Evolutionary conservation across 805 yeast genomes (phyloP).

Genomic region (Ogataea kodamae): DNA sequence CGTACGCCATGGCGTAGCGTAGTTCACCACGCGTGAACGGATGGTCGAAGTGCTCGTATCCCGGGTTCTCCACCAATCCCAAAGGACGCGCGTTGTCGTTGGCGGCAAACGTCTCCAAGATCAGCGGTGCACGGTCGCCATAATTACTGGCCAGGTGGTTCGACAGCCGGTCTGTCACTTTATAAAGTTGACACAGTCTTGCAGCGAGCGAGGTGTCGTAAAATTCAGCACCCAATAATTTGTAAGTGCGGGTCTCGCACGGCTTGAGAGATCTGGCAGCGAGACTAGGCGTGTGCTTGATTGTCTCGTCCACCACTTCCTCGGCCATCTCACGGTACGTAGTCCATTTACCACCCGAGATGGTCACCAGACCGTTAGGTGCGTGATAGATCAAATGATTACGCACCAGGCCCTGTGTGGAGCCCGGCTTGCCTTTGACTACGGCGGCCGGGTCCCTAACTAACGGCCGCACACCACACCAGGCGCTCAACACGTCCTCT

Average conservation of each 20-base stretch:
- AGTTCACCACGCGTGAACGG: slow-evolving; percentile 92
- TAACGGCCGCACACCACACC: slow-evolving; percentile 96
- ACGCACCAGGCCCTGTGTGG: slow-evolving; percentile 88
- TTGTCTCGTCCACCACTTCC: slow-evolving; percentile 78
- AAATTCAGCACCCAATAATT: slow-evolving; percentile 77
- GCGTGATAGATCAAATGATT: slow-evolving; percentile 77
- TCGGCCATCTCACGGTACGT: slow-evolving; percentile 97
- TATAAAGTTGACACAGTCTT: slow-evolving; percentile 74
- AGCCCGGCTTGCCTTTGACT: slow-evolving; percentile 26
- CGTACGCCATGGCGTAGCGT: slow-evolving; percentile 74
- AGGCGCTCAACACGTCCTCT: slow-evolving; percentile 88
- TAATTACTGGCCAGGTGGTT: slow-evolving; percentile 80
- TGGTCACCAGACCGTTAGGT: slow-evolving; percentile 71
- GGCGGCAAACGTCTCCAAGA: slow-evolving; percentile 55
- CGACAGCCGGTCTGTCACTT: slow-evolving; percentile 70
- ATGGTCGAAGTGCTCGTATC: slow-evolving; percentile 56
- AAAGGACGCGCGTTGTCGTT: slow-evolving; percentile 61
- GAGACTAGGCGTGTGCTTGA: slow-evolving; percentile 43
- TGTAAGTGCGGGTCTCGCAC: slow-evolving; percentile 51
- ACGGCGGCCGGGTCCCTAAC: slow-evolving; percentile 72
- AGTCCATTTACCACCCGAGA: slow-evolving; percentile 98
- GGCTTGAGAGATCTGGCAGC: slow-evolving; percentile 31
- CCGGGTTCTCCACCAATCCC: slow-evolving; percentile 36
- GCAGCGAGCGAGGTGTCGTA: slow-evolving; percentile 73
- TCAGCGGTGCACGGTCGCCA: slow-evolving; percentile 83